A percentile compares a stretch with the other conserved stretches of the same genome.
These are phyloP conservation scores for Pichia cephalocereana DNA, from an alignment of 805 yeast species.

Conservation along the genomic window DNA sequence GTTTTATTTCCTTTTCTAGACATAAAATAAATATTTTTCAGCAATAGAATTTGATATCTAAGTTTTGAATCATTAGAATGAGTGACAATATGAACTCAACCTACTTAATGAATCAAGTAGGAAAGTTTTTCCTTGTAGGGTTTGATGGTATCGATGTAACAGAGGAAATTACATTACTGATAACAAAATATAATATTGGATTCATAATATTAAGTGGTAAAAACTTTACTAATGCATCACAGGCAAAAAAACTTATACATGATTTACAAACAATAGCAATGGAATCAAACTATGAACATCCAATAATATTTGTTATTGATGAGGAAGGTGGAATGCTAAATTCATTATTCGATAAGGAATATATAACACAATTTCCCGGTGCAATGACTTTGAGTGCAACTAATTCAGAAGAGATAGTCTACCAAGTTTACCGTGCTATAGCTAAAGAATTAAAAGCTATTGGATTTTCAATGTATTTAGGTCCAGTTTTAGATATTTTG, in stretches of 20 bases:
- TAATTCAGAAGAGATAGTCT: constrained; percentile 38
- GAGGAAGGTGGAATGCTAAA: constrained; percentile 60
- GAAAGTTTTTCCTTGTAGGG: constrained; percentile 54
- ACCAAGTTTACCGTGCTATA: constrained; percentile 43
- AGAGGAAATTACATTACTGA: constrained; percentile 41
- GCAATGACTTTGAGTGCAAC: constrained; percentile 58
- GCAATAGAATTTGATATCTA: too few relatives aligned
- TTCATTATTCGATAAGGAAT: constrained; percentile 42
- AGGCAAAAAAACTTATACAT: constrained; percentile 37
- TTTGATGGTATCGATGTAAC: constrained; percentile 49
- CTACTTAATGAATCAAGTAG: constrained; percentile 17
- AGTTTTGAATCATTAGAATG: too few relatives aligned
- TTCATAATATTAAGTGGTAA: constrained; percentile 44
- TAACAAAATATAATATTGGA: constrained; percentile 41
- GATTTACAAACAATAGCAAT: constrained; percentile 46
- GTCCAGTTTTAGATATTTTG: constrained; percentile 56
- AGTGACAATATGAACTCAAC: too few relatives aligned
- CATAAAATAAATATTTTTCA: too few relatives aligned
- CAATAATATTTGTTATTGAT: constrained; percentile 49
- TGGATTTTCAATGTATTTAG: constrained; percentile 47
- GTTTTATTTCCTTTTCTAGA: too few relatives aligned
- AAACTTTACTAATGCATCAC: constrained; percentile 41
- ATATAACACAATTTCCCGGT: constrained; percentile 51
- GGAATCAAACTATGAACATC: constrained; percentile 42
- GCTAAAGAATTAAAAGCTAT: constrained; percentile 44